Conservation (phyloP, 352 stramenopile genomes). For the Pythium rishiriense region DNA sequence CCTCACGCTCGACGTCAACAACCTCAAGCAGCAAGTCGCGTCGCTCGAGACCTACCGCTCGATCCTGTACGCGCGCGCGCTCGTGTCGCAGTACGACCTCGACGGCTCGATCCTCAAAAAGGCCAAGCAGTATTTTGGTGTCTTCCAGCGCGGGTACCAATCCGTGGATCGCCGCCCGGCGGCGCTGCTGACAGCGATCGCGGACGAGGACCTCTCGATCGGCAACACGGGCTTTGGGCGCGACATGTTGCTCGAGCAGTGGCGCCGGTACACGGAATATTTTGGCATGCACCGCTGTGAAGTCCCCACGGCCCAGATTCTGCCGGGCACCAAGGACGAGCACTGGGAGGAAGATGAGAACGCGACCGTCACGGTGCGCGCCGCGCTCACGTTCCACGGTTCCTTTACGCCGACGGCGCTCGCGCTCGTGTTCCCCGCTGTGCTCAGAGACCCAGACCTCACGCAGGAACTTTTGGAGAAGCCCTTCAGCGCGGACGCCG, state of each 20-base stretch:
- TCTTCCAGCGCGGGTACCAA: not conserved
- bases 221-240: slow-evolving; percentile 11
- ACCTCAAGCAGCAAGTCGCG: slow-evolving; percentile 1
- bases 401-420: slow-evolving; percentile 11
- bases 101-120: not conserved
- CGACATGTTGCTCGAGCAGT: slow-evolving; percentile 23
- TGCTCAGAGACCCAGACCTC: slow-evolving; percentile 10
- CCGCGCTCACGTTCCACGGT: slow-evolving; percentile 7
- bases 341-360: no score
- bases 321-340: not conserved
- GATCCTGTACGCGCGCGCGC: slow-evolving; percentile 4
- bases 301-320: not conserved
- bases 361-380: not conserved
- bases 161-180: not conserved
- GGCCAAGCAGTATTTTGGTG: not conserved
- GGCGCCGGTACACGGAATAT: slow-evolving; percentile 18
- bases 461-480: not conserved
- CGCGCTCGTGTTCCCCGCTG: slow-evolving; percentile 13
- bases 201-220: slow-evolving; percentile 9
- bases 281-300: slow-evolving; percentile 16
- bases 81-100: not conserved
- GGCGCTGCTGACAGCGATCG: not conserved
- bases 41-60: not conserved
- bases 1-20: slow-evolving; percentile 18
- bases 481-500: not conserved